A percentile compares a stretch with the other conserved stretches of the same genome.
Evolutionary conservation across 2,329 filamentous ascomycete species (phyloP).

Genomic region (Hirsutella thompsonii): DNA sequence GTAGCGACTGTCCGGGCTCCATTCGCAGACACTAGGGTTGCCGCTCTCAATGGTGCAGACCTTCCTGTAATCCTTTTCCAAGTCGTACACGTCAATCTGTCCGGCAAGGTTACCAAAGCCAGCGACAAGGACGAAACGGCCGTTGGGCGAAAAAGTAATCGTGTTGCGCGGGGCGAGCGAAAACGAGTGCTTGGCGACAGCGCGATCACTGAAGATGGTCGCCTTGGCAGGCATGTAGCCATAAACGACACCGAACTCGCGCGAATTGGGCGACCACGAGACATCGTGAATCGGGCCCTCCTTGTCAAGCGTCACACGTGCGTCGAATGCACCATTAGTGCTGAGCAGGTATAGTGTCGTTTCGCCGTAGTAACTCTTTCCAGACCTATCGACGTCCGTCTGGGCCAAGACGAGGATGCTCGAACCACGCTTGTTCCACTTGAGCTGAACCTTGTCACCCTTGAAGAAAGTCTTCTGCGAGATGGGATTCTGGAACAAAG

Average conservation of each 20-base stretch:
- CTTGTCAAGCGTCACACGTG: conserved; percentile 84
- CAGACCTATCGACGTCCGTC: conserved; percentile 94
- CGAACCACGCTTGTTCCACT: conserved; percentile 91
- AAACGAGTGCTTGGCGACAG: conserved; percentile 72
- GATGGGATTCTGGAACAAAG: conserved; percentile 67
- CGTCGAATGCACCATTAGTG: conserved; percentile 83
- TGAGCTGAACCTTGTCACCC: conserved; percentile 95
- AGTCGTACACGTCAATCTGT: conserved; percentile 94
- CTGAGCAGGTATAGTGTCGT: conserved; percentile 93
- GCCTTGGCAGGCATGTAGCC: conserved; percentile 99
- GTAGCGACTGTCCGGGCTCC: conserved; percentile 91
- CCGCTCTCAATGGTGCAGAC: conserved; percentile 88
- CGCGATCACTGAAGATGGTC: conserved; percentile 90
- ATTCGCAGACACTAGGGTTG: conserved; percentile 92
- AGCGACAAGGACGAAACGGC: conserved; percentile 83
- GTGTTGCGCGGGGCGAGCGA: conserved; percentile 84
- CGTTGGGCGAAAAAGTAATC: conserved; percentile 85
- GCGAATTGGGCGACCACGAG: conserved; percentile 94
- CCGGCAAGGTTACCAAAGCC: conserved; percentile 96
- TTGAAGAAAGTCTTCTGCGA: conserved; percentile 99
- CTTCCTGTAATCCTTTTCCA: conserved; percentile 88
- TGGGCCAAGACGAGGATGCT: conserved; percentile 89
- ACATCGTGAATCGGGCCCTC: conserved; percentile 97
- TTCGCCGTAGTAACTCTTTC: conserved; percentile 99
- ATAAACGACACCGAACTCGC: conserved; percentile 95